Base-by-base conservation (phyloP, 192 early-diverging fungal species). In the Kappamyces sp. region DNA sequence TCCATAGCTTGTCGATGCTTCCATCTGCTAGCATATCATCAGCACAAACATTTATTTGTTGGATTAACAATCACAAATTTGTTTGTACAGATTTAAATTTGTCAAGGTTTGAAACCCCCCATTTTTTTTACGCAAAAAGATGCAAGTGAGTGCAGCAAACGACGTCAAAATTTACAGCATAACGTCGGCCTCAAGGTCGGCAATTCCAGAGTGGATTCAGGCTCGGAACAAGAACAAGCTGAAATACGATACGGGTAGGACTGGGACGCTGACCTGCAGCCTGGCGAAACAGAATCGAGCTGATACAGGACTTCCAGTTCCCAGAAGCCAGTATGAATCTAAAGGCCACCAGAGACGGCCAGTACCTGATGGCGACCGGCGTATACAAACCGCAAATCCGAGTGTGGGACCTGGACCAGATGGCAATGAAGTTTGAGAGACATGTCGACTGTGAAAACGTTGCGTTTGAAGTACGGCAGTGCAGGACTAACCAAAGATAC, bases 371-470 rank as follows among this genome's bases (percentile, higher is more conserved):
- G 68, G 96, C 91, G 1, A 97, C 91, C 3, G 93, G 93, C 76
- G 88, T 94, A n/a, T 97, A 99, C 75, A 91, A 99, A 70, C 94
- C 94, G 23, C 96, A 96, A 66, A 89, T 99, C 63, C 83, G 96
- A 50, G 91, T 95, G 0, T 99, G 77, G 58, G 96, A 99, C 47
- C 91, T 88, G 63, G 64, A 84, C 6, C 86, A 99, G 62, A 79
- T 94, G 74, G 85, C 93, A 10, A 93, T 99, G 90, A 99, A 99
- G 73, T 96, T 99, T 69, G 94, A 99, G 64, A 85, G 96, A 43
- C 91, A 96, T 69, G 90, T 90, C 1, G 89, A 99, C 60, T 72
- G 84, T 5, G 96, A 99, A 64, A 97, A 94, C 66, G 80, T 99
- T 12, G 61, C 63, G 10, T 80, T 80, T 62, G 78, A 75, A 40